Evolutionary conservation across 148 eudicot genomes (phyloP).

Genomic region (Rhododendron kiyosumense): DNA sequence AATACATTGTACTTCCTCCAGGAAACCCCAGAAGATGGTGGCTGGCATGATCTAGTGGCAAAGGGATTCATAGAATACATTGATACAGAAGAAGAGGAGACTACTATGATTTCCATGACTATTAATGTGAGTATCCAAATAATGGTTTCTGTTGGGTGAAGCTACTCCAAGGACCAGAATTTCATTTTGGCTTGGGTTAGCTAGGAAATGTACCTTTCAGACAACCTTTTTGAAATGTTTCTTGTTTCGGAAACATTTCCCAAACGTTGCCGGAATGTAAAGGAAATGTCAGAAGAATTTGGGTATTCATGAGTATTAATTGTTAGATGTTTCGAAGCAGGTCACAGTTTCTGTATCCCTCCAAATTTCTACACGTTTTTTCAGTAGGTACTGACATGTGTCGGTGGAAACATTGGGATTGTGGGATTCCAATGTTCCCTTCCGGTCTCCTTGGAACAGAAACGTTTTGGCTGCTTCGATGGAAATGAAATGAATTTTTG

Average conservation of each 20-base stretch:
- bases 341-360: neutral
- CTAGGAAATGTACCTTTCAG: neutral
- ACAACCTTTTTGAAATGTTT: neutral
- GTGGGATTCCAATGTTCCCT: neutral
- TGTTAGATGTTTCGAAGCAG: neutral
- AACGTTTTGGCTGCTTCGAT: neutral
- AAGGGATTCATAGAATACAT: slow-evolving; percentile 91
- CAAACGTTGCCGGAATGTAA: neutral
- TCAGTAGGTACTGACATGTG: neutral
- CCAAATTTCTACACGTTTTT: neutral
- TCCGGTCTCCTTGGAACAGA: neutral
- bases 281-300: neutral
- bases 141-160: neutral
- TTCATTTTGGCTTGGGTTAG: neutral
- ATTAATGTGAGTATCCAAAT: slow-evolving; percentile 64
- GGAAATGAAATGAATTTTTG: neutral
- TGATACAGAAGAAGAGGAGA: slow-evolving; percentile 99
- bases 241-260: neutral
- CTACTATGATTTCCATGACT: slow-evolving; percentile 99
- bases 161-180: neutral
- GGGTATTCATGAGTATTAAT: neutral
- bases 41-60: slow-evolving; percentile 89
- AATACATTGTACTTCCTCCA: slow-evolving; percentile 23
- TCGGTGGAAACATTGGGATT: neutral
- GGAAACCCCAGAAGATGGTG: slow-evolving; percentile 92